A percentile compares a stretch with the other conserved stretches of the same genome.
Evolutionary conservation across 139 green algal genomes (phyloP).

Genomic region (Microglena sp.): DNA sequence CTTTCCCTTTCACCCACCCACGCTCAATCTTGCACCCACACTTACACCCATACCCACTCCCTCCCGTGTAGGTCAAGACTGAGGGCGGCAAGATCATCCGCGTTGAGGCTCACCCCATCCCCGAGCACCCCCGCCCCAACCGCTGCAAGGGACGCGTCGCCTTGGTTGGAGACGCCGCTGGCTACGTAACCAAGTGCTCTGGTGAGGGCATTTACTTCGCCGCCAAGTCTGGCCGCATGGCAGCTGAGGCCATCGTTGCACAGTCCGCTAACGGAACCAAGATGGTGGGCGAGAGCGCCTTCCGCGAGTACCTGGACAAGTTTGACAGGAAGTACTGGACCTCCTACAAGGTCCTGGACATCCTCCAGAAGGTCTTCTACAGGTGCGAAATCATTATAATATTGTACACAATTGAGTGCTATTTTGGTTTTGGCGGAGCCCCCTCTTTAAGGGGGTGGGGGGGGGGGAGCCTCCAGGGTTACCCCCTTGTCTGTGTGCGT

Average conservation of each 20-base stretch:
- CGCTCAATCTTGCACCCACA: no score
- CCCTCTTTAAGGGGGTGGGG: no score
- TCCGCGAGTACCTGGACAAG: conserved; percentile 91
- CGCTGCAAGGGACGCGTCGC: conserved; percentile 72
- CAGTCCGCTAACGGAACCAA: conserved; percentile 52
- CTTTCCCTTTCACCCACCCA: no score
- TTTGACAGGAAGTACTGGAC: conserved; percentile 98
- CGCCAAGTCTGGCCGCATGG: conserved; percentile 96
- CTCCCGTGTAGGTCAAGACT: conserved; percentile 71
- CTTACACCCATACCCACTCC: neutral
- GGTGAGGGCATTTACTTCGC: conserved; percentile 99
- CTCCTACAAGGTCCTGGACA: conserved; percentile 99
- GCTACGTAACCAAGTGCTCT: conserved; percentile 94
- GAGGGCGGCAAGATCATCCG: conserved; percentile 96
- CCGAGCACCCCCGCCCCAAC: conserved; percentile 86
- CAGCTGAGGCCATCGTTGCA: conserved; percentile 90
- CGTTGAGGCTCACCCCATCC: conserved; percentile 97
- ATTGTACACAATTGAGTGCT: no score
- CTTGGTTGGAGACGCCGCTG: conserved; percentile 92
- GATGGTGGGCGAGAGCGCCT: conserved; percentile 80
- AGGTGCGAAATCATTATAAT: conserved; percentile 24
- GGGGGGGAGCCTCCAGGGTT: no score
- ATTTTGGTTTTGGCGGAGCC: no score
- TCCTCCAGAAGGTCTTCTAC: conserved; percentile 99
- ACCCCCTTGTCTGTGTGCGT: no score